Percentiles rank a stretch among this genome's conserved stretches.
These are phyloP conservation scores for Eutrema salsugineum DNA, from an alignment of 441 rosid species.

Conservation along the genomic window DNA sequence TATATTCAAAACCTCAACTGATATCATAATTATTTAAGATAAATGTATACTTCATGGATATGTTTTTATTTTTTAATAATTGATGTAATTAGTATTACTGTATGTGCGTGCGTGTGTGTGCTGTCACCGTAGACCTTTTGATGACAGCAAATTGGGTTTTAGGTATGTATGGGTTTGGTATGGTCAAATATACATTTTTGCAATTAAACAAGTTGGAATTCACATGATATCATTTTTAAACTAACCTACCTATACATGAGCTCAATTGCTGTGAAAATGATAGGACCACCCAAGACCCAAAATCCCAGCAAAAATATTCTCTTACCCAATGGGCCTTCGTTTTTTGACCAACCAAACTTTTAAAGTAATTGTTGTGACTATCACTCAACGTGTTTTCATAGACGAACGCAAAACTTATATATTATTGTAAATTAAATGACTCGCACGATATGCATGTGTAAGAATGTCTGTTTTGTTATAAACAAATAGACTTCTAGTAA, in stretches of 20 bases:
- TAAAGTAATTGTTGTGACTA: background rate
- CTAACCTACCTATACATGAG: background rate
- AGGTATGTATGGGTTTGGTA: conserved; percentile 14
- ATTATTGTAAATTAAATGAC: background rate
- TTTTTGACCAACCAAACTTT: conserved; percentile 1
- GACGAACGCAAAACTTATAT: background rate
- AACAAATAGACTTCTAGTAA: too few species aligned
- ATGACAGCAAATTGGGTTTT: background rate
- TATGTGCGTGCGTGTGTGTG: background rate
- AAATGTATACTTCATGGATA: too few species aligned
- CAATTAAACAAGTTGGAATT: background rate
- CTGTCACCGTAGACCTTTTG: background rate
- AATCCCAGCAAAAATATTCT: background rate
- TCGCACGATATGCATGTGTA: background rate
- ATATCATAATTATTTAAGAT: too few species aligned
- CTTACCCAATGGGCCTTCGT: background rate
- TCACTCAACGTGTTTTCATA: background rate
- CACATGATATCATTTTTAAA: background rate
- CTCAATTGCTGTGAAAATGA: background rate
- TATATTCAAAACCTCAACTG: too few species aligned
- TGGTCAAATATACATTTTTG: conserved; percentile 10
- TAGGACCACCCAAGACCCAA: background rate
- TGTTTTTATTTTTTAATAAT: too few species aligned
- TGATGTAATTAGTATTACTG: background rate
- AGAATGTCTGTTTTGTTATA: too few species aligned